Base-by-base conservation (phyloP, 805 yeast genomes). In the Saccharomycopsis babjevae region DNA sequence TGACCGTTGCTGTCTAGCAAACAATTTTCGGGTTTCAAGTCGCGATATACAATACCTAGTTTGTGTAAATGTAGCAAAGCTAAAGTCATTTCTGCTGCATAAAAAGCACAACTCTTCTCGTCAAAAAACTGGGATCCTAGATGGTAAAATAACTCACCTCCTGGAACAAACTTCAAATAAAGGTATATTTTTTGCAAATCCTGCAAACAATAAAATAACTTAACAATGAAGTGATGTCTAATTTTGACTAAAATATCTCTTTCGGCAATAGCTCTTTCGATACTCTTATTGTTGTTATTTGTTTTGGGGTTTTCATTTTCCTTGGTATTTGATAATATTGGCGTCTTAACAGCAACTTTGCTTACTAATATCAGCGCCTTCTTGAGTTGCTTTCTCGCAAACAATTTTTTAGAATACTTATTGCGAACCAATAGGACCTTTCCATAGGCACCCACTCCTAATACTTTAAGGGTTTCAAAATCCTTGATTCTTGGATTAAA, bases 361-460 rank as follows among this genome's bases (percentile, higher is more conserved):
- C 50, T 34, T 30, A 90, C 85, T 55, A 87, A 77, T 70, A 90
- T 84, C 30, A 89, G 82, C 0, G 96, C 96, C 71, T 90, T 90
- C 66, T 83, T 83, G 64, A 90, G 74, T 67, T 90, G 96, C 69
- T 90, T 90, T 77, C 89, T 94, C 0, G 97, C 97, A 72, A 81
- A 91, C 11, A 90, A 72, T 65, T 80, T 80, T 0, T 85, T 85
- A 0, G 88, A 81, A 25, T 73, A 64, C 58, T 71, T 76, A 68
- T 90, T 91, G 57, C 83, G 81, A 0, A 90, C 97, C 25, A 90
- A 73, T 8, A 88, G 73, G 2, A 90, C 97, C 69, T 88, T 89
- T 3, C 97, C 97, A 66, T 88, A 90, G 1, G 96, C 90, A 2
- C 97, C 97, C 58, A 84, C 81, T 0, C 97, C 97, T 5, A 90